Percentiles rank a stretch among this genome's conserved stretches.
phyloP scores from a whole-genome alignment of 208 protist species.

The Porcisia hertigi region DNA sequence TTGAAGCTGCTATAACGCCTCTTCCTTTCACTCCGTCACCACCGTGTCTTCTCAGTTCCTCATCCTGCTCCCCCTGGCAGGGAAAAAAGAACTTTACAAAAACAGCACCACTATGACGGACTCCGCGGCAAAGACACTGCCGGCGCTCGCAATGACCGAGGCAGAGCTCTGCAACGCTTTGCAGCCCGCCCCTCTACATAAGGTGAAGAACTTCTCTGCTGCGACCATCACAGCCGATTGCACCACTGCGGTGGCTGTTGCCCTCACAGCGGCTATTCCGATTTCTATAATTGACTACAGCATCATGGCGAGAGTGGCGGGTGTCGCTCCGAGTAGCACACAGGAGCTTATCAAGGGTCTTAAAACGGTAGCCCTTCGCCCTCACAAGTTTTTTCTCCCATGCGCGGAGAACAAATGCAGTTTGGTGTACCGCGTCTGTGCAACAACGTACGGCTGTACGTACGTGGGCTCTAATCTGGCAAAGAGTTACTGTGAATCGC shows the following conservation, averaged over 20 bases:
- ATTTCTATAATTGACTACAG: conserved; percentile 92
- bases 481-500: conserved; percentile 83
- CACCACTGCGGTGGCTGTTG: conserved; percentile 63
- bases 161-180: conserved; percentile 35
- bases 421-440: conserved; percentile 68
- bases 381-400: conserved; percentile 86
- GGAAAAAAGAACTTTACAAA: background rate
- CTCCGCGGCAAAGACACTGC: background rate
- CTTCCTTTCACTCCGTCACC: background rate
- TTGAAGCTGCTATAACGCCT: background rate
- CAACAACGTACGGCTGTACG: conserved; percentile 68
- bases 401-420: conserved; percentile 85
- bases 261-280: conserved; percentile 70
- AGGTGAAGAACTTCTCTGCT: conserved; percentile 54
- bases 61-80: no score
- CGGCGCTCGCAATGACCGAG: conserved; percentile 27
- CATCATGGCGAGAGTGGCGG: conserved; percentile 84
- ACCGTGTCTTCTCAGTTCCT: no score
- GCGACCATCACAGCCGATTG: conserved; percentile 60
- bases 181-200: conserved; percentile 37
- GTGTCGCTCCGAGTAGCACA: conserved; percentile 73
- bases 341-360: conserved; percentile 65
- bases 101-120: background rate
- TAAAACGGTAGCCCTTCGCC: conserved; percentile 63
- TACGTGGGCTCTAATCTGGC: conserved; percentile 80